Evolutionary conservation across 306 rosid species (phyloP), one percentile per base, ranked within the genome.

Genomic region (Quercus cerris): DNA sequence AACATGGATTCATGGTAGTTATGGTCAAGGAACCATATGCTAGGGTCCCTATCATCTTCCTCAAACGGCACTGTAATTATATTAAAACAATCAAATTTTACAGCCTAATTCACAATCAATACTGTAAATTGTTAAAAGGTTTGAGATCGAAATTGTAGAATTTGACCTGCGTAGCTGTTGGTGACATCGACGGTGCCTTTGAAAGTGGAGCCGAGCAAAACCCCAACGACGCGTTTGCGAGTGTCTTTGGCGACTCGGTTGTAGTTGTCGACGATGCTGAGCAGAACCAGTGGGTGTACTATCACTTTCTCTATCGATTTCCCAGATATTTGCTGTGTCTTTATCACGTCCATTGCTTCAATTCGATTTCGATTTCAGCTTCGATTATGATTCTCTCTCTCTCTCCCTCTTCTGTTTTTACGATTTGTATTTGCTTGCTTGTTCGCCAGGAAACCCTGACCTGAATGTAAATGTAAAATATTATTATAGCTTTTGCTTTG

Each of bases 21-120:
- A 84, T 92, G 98, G 77, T 94, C 98, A 66, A 92, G 97, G 84
- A 92, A 94, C 97, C 98, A 94, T 75, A 94, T 94, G 84, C 94
- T 89, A 0, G 97, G 93, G 81, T 92, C 97, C 87, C 85, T 92
- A 6, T 94, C 97, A 58, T 94, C 98, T 85, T 94, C 98, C 85
- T 94, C 98, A 73, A 94, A 94, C 22, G 98, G 97, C 78, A 94
- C 98, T 92, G 92, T 33, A 44, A 83, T 9, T 18, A 35, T 35
- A 35, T 35, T 5, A 25, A 63, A 3, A 28, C 11, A 63, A 6
- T 63, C 20, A 63, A 27, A 6, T 13, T 30, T 41, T 41, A 41
- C 46, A 41, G 46, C 46, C 70, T 27, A 46, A 67, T 67, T 23
- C 51, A 18, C 33, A 33, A 18, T 6, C 1, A 62, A 22, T 12